Conservation (phyloP, 1,139 yeast genomes). For the Magnusiomyces sp. region DNA sequence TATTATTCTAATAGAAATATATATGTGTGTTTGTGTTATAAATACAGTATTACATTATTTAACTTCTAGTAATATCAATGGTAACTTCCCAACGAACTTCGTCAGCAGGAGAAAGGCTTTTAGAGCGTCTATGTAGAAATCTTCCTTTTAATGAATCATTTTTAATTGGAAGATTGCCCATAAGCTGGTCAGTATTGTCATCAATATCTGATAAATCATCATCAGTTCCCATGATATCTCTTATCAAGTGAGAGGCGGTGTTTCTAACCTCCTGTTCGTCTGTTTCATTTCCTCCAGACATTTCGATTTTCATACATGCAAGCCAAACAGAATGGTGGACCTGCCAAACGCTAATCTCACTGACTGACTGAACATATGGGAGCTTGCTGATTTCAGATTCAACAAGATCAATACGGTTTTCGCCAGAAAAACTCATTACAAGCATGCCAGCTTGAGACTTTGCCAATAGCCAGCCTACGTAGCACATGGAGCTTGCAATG, state of each 20-base stretch:
- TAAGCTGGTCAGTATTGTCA: not conserved
- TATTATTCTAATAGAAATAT: not conserved
- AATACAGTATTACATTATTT: not conserved
- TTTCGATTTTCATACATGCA: slow-evolving; percentile 30
- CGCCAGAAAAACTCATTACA: slow-evolving; percentile 37
- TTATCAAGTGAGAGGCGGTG: not conserved
- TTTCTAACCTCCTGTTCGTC: not conserved
- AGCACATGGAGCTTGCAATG: slow-evolving; percentile 35
- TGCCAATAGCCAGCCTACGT: slow-evolving; percentile 36
- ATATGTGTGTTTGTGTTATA: not conserved
- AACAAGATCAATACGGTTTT: slow-evolving; percentile 29
- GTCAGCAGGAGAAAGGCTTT: slow-evolving; percentile 7
- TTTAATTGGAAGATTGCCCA: not conserved
- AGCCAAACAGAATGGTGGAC: slow-evolving; percentile 38
- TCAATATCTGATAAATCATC: slow-evolving; percentile 2
- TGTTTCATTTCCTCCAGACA: slow-evolving; percentile 24
- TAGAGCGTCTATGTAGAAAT: not conserved
- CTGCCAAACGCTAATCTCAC: slow-evolving; percentile 35
- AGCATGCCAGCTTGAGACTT: slow-evolving; percentile 38
- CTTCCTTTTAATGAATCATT: not conserved
- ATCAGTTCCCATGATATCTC: not conserved
- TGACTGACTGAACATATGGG: slow-evolving; percentile 27
- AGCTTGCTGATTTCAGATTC: slow-evolving; percentile 22
- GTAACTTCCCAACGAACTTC: slow-evolving; percentile 34
- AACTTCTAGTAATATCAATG: slow-evolving; percentile 28